Evolutionary conservation across 2,329 filamentous ascomycete genomes (phyloP).

Genomic region (Aspergillus ruber): DNA sequence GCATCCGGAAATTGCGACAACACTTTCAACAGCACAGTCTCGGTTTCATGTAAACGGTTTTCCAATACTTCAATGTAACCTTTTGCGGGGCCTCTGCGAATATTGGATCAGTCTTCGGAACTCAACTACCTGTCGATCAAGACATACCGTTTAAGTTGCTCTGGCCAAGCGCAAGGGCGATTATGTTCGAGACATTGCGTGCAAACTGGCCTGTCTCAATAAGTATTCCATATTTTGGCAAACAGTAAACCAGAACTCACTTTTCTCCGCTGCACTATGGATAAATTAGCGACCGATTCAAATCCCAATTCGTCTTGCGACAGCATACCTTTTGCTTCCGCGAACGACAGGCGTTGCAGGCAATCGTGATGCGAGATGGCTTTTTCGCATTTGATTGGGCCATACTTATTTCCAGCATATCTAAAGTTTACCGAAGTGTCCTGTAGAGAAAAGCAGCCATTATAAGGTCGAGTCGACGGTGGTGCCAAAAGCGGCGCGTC

Average conservation of each 20-base stretch:
- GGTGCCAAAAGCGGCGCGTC: slow-evolving; percentile 2
- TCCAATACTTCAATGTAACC: slow-evolving; percentile 42
- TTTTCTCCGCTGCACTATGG: slow-evolving; percentile 34
- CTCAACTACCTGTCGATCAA: not conserved
- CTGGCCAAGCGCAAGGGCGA: slow-evolving; percentile 32
- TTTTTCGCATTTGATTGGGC: slow-evolving; percentile 15
- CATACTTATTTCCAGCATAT: not conserved
- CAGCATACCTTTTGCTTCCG: slow-evolving; percentile 37
- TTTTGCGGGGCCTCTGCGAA: slow-evolving; percentile 39
- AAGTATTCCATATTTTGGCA: slow-evolving; percentile 2
- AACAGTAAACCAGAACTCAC: slow-evolving; percentile 16
- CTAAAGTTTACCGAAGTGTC: not conserved
- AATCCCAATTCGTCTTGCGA: not conserved
- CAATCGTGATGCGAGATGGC: slow-evolving; percentile 32
- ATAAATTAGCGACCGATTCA: not conserved
- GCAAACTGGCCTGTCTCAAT: slow-evolving; percentile 26
- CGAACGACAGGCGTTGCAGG: slow-evolving; percentile 36
- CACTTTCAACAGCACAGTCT: slow-evolving; percentile 33
- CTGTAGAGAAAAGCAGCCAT: not conserved
- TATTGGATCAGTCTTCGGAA: no score
- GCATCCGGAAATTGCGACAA: slow-evolving; percentile 27
- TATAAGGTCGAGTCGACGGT: not conserved
- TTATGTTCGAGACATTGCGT: slow-evolving; percentile 29
- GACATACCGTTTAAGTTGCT: slow-evolving; percentile 31
- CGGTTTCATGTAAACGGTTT: slow-evolving; percentile 37